Conservation (phyloP, 441 rosid species). For the Erodium trifolium region DNA sequence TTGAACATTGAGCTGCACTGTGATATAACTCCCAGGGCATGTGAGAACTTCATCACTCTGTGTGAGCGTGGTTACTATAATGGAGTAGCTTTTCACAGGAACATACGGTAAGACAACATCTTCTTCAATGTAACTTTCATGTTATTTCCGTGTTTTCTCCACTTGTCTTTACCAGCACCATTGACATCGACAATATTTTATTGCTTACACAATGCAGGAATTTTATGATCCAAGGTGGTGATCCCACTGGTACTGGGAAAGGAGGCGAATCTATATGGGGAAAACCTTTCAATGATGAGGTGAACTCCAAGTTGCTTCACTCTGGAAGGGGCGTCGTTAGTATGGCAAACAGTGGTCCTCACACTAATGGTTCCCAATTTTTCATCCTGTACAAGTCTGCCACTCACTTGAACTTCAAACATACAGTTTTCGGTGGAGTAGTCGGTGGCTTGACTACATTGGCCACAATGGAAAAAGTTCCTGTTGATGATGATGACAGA, state of each 20-base stretch:
- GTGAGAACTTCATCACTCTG: slow-evolving; percentile 81
- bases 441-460: slow-evolving; percentile 82
- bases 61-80: slow-evolving; percentile 83
- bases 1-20: slow-evolving; percentile 90
- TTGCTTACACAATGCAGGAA: slow-evolving; percentile 37
- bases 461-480: slow-evolving; percentile 83
- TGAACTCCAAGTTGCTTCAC: slow-evolving; percentile 82
- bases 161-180: neutral
- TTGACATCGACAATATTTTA: slow-evolving; percentile 1
- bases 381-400: slow-evolving; percentile 97
- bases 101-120: slow-evolving; percentile 43
- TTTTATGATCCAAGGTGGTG: slow-evolving; percentile 98
- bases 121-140: slow-evolving; percentile 6
- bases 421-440: slow-evolving; percentile 83
- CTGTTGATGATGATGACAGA: slow-evolving; percentile 66
- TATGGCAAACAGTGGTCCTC: slow-evolving; percentile 98
- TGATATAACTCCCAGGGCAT: slow-evolving; percentile 83
- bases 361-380: slow-evolving; percentile 93
- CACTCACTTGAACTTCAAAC: slow-evolving; percentile 78
- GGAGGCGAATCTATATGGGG: slow-evolving; percentile 98
- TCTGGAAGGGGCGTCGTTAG: slow-evolving; percentile 91
- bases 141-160: slow-evolving; percentile 8
- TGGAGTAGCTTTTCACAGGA: slow-evolving; percentile 76
- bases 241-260: slow-evolving; percentile 87
- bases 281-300: slow-evolving; percentile 85